Conservation (phyloP, 306 rosid genomes). For the Trichosanthes cucumerina region DNA sequence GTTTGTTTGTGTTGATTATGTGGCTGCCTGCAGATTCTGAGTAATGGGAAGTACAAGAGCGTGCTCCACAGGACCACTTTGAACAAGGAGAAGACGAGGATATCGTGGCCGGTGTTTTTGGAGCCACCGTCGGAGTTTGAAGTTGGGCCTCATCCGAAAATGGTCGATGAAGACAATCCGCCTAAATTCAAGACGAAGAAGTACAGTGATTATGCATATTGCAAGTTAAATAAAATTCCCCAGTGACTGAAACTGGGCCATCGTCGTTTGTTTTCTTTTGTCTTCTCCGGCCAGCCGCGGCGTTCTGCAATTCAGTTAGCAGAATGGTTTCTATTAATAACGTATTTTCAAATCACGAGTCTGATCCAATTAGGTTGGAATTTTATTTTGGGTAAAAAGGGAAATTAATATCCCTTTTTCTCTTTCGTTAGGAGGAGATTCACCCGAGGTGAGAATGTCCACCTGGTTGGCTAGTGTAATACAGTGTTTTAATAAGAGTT, state of each 20-base stretch:
- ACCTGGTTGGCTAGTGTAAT: too few relatives aligned
- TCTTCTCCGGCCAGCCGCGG: neutral
- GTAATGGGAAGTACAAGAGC: slow-evolving; percentile 52
- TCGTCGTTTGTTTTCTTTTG: neutral
- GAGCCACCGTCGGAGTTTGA: slow-evolving; percentile 24
- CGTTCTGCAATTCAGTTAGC: neutral
- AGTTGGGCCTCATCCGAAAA: slow-evolving; percentile 27
- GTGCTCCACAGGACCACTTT: slow-evolving; percentile 36
- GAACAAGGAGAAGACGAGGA: slow-evolving; percentile 24
- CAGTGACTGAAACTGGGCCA: slow-evolving; percentile 1
- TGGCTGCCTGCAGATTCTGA: slow-evolving; percentile 39
- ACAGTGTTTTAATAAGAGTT: too few relatives aligned
- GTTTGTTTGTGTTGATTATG: neutral
- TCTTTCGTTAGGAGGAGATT: too few relatives aligned
- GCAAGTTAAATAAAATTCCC: slow-evolving; percentile 36
- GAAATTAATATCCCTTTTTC: too few relatives aligned
- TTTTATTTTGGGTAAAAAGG: too few relatives aligned
- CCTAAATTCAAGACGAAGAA: slow-evolving; percentile 23
- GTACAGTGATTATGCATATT: slow-evolving; percentile 24
- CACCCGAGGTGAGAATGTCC: too few relatives aligned
- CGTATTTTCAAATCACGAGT: too few relatives aligned
- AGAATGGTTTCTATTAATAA: too few relatives aligned
- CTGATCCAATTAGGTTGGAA: too few relatives aligned
- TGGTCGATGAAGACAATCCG: slow-evolving; percentile 17
- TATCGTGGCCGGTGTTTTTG: slow-evolving; percentile 45